Evolutionary conservation across 148 eudicot species (phyloP).

Genomic region (Cornus florida): DNA sequence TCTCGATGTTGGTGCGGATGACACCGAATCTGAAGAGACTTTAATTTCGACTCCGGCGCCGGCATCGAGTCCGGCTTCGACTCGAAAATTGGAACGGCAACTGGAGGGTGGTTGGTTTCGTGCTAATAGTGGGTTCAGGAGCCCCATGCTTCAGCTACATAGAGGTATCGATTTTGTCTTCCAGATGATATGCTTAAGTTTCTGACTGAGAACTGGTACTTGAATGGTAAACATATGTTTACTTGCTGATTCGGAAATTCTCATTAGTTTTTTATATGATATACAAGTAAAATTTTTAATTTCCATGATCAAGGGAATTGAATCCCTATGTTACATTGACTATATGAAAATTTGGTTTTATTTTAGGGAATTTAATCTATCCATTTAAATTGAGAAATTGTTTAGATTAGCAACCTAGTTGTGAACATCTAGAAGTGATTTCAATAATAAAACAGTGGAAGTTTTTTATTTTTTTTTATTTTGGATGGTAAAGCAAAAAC

Average conservation of each 20-base stretch:
- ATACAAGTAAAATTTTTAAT: not conserved
- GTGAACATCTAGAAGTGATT: not conserved
- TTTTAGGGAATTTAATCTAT: not conserved
- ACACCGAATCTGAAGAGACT: conserved; percentile 6
- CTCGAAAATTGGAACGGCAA: conserved; percentile 33
- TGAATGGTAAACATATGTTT: not conserved
- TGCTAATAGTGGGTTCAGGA: conserved; percentile 59
- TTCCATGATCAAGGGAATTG: not conserved
- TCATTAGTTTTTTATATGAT: not conserved
- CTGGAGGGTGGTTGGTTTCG: conserved; percentile 92
- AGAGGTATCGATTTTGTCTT: conserved; percentile 44
- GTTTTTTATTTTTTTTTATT: too few relatives aligned
- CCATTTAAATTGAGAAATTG: not conserved
- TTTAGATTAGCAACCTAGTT: not conserved
- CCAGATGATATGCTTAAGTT: not conserved
- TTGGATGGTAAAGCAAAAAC: too few relatives aligned
- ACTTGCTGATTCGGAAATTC: not conserved
- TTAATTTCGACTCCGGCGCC: conserved; percentile 15
- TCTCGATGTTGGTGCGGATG: conserved; percentile 44
- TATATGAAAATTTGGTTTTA: too few relatives aligned
- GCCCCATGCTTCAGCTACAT: conserved; percentile 97
- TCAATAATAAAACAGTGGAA: too few relatives aligned
- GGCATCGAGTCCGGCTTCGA: not conserved
- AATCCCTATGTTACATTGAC: not conserved
- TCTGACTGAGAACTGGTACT: too few relatives aligned